Evolutionary conservation across 257 asterid species (phyloP).

Genomic region (Echium plantagineum): DNA sequence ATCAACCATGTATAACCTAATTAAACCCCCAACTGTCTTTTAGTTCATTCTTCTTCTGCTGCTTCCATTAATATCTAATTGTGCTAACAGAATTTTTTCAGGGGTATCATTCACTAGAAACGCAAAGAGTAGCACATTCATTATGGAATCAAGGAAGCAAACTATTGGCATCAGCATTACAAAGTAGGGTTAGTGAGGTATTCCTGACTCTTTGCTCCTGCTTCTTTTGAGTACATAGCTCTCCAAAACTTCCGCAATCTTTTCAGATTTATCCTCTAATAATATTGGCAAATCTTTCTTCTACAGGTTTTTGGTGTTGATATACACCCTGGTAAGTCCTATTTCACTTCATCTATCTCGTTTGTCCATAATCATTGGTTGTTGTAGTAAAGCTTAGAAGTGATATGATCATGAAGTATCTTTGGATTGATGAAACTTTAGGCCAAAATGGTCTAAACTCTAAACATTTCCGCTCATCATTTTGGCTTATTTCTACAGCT

Average conservation of each 20-base stretch:
- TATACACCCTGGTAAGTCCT: conserved; percentile 32
- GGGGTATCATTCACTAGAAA: conserved; percentile 41
- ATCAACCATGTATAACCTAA: too few species aligned
- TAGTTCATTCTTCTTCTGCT: neutral
- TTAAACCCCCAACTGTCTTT: neutral
- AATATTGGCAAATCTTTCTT: neutral
- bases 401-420: neutral
- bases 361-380: neutral
- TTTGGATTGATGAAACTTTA: neutral
- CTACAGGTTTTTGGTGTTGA: conserved; percentile 40
- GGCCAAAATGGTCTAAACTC: neutral
- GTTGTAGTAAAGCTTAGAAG: neutral
- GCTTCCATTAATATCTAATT: neutral
- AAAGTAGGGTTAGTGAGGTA: conserved; percentile 42
- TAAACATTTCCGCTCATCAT: neutral
- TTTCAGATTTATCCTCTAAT: neutral
- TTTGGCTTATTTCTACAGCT: conserved; percentile 16
- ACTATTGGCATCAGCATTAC: conserved; percentile 33
- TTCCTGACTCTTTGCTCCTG: conserved; percentile 1
- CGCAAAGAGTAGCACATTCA: conserved; percentile 37
- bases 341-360: too few species aligned
- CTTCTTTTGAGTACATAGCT: neutral
- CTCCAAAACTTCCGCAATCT: neutral
- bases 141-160: conserved; percentile 35
- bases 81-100: conserved; percentile 5